Percentiles rank a stretch among this genome's conserved stretches.
Conservation (phyloP, 257 asterid genomes). For the Perilla frutescens region DNA sequence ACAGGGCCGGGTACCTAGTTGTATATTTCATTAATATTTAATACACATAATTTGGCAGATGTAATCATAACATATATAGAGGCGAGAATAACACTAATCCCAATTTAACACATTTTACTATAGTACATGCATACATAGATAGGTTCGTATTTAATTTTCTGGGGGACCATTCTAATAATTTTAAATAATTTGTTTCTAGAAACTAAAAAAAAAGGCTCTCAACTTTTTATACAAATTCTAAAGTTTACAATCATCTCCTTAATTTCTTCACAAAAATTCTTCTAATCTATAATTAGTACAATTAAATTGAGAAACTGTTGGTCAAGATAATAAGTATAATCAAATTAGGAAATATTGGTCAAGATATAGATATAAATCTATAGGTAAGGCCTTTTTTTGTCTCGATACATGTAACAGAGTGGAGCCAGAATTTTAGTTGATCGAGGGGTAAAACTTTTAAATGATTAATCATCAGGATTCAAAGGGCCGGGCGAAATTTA, state of each 20-base stretch:
- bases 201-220: neutral
- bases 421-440: neutral
- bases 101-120: neutral
- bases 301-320: neutral
- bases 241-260: neutral
- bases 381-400: neutral
- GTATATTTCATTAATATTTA: no score
- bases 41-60: slow-evolving; percentile 1
- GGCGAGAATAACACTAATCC: slow-evolving; percentile 23
- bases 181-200: slow-evolving; percentile 13
- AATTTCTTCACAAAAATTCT: neutral
- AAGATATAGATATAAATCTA: neutral
- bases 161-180: slow-evolving; percentile 23
- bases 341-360: neutral
- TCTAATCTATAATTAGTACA: neutral
- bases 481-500: no score
- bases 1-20: no score
- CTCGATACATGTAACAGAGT: neutral
- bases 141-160: slow-evolving; percentile 17
- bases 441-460: neutral
- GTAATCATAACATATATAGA: slow-evolving; percentile 21
- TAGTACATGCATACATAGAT: neutral
- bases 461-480: neutral
- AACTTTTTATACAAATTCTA: neutral
- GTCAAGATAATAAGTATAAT: neutral